phyloP scores from a whole-genome alignment of 2,329 filamentous ascomycete genomes.

The Neoascochyta sp. region DNA sequence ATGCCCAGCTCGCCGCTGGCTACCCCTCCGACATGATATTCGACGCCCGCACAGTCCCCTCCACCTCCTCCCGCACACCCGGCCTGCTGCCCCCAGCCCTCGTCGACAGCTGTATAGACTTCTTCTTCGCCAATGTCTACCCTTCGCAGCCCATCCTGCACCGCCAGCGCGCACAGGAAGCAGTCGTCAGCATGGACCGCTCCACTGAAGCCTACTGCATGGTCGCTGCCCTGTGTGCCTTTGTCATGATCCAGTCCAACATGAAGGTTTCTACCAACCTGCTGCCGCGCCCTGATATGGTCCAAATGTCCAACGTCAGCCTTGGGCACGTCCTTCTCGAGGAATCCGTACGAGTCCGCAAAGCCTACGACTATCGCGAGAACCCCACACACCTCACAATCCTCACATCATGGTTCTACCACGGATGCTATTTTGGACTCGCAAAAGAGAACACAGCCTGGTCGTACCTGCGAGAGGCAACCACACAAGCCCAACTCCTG shows the following conservation, averaged over 20 bases:
- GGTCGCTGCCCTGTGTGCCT: slow-evolving; percentile 50
- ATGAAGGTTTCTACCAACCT: slow-evolving; percentile 44
- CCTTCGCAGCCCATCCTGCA: slow-evolving; percentile 62
- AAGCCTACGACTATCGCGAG: slow-evolving; percentile 57
- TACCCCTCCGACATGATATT: slow-evolving; percentile 37
- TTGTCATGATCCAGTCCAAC: slow-evolving; percentile 50
- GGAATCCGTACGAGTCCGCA: slow-evolving; percentile 55
- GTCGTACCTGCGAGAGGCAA: slow-evolving; percentile 60
- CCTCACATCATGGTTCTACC: slow-evolving; percentile 61
- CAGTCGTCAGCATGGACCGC: slow-evolving; percentile 50
- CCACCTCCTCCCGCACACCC: slow-evolving; percentile 46
- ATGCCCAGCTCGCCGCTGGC: slow-evolving; percentile 44
- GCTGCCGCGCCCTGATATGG: slow-evolving; percentile 46
- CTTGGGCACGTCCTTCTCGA: slow-evolving; percentile 56
- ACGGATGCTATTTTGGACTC: slow-evolving; percentile 59
- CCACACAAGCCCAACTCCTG: slow-evolving; percentile 57
- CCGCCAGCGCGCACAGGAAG: slow-evolving; percentile 50
- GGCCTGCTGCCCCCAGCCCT: slow-evolving; percentile 50
- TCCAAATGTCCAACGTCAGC: slow-evolving; percentile 41
- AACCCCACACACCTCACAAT: slow-evolving; percentile 53
- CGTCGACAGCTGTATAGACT: slow-evolving; percentile 54
- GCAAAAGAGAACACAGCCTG: slow-evolving; percentile 60
- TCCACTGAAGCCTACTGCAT: slow-evolving; percentile 57
- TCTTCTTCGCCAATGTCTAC: slow-evolving; percentile 61
- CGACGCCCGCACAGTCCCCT: slow-evolving; percentile 42